Evolutionary conservation across 2,329 filamentous ascomycete genomes (phyloP).

Genomic region (Microdochium bolleyi): DNA sequence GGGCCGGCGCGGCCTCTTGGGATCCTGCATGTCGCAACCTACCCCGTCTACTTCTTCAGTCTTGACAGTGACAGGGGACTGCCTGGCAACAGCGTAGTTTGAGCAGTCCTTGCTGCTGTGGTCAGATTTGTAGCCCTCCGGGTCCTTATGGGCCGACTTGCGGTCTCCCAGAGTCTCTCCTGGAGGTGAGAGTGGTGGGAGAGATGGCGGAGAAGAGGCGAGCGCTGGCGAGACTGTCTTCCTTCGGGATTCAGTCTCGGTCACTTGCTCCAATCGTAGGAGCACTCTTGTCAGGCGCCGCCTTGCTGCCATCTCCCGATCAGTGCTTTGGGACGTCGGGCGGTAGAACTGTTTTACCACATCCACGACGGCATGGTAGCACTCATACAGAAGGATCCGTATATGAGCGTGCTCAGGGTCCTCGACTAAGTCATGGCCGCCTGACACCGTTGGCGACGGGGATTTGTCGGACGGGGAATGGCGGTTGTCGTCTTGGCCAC

Average conservation of each 20-base stretch:
- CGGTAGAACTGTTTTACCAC: slow-evolving; percentile 50
- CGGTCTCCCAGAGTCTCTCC: too few species aligned
- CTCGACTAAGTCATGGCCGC: slow-evolving; percentile 25
- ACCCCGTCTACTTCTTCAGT: too few species aligned
- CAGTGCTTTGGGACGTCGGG: slow-evolving; percentile 36
- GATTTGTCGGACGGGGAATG: neutral
- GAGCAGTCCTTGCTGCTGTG: too few species aligned
- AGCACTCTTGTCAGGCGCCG: slow-evolving; percentile 40
- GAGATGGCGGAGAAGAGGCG: neutral
- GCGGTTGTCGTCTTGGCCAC: neutral
- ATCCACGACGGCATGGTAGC: slow-evolving; percentile 44
- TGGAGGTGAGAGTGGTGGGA: neutral
- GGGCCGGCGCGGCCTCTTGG: slow-evolving; percentile 23
- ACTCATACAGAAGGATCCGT: slow-evolving; percentile 47
- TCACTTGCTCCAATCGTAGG: slow-evolving; percentile 32
- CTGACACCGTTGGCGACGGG: too few species aligned
- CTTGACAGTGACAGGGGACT: too few species aligned
- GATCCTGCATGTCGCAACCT: slow-evolving; percentile 6
- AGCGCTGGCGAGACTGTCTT: neutral
- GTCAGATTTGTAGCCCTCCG: too few species aligned
- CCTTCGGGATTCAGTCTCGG: slow-evolving; percentile 8
- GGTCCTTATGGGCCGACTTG: too few species aligned
- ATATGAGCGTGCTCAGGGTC: slow-evolving; percentile 32
- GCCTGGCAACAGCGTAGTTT: too few species aligned
- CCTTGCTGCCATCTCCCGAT: slow-evolving; percentile 43